phyloP scores from a whole-genome alignment of 805 yeast genomes.

The Teunomyces pallodes region DNA sequence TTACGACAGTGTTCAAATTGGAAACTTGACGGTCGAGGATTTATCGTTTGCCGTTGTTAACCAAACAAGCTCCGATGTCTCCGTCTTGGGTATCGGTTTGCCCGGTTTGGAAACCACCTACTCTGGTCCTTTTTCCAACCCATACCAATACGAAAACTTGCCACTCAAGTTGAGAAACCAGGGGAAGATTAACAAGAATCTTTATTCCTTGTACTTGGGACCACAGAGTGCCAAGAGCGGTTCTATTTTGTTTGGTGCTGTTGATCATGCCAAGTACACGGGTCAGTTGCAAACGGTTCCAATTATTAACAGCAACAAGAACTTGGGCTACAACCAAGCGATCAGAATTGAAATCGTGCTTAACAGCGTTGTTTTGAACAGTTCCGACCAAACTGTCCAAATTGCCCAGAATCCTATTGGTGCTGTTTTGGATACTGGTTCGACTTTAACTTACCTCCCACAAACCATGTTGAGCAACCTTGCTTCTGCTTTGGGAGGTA shows the following conservation, averaged over 20 bases:
- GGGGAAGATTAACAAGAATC: conserved; percentile 32
- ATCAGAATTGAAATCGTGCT: conserved; percentile 51
- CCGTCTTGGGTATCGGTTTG: conserved; percentile 76
- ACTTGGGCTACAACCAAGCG: conserved; percentile 33
- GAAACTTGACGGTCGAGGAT: conserved; percentile 45
- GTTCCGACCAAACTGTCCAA: conserved; percentile 8
- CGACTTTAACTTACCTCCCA: conserved; percentile 45
- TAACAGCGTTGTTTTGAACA: conserved; percentile 29
- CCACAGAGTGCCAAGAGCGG: conserved; percentile 24
- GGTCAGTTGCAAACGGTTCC: conserved; percentile 34
- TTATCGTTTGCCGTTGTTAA: conserved; percentile 76
- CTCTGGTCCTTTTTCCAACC: conserved; percentile 8
- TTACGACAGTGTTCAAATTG: conserved; percentile 53
- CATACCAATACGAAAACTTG: conserved; percentile 36
- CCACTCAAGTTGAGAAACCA: conserved; percentile 31
- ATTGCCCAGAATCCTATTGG: conserved; percentile 17
- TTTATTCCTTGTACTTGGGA: conserved; percentile 39
- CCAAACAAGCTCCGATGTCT: conserved; percentile 29
- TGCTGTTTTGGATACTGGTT: conserved; percentile 35
- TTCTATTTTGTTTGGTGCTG: conserved; percentile 41
- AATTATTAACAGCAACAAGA: conserved; percentile 39
- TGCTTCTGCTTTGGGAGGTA: conserved; percentile 40
- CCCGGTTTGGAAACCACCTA: conserved; percentile 64
- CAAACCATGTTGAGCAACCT: conserved; percentile 27
- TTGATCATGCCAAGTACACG: conserved; percentile 40